Base-by-base conservation (phyloP, 1,284 basidiomycete genomes). In the Microbotryum silenes-acaulis region DNA sequence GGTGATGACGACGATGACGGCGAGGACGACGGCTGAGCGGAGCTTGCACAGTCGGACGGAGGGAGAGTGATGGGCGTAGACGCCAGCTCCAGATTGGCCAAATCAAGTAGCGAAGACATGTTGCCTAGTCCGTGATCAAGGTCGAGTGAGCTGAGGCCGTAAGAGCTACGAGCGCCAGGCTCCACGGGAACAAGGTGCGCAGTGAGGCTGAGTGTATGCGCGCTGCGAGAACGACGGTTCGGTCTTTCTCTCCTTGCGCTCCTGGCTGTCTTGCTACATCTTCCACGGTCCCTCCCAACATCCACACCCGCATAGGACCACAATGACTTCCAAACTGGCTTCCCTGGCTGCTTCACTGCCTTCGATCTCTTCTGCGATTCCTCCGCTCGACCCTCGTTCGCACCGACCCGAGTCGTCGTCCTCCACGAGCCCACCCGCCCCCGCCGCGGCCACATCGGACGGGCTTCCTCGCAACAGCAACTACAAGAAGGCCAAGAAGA, bases 1-100 rank as follows among this genome's bases (percentile, higher is more conserved):
- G 85, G 81, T 5, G 82, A 2, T 87, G 87, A 1, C 87, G 84
- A 71, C 83, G 83, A 1, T 21, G 33, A 4, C 9, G 31, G 31
- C 31, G 31, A 31, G 31, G 31, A 31, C 20, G n/a, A n/a, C 20
- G 51, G 25, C 25, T 25, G n/a, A 33, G 25, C 33, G n/a, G 25
- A 31, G 21, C 8, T 33, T 53, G 82, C 55, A 85, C 80, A 6
- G 82, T 75, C 62, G 81, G 80, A 59, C 82, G 77, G 63, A 86
- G 85, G 42, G 81, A 77, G 68, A 85, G 68, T 53, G 78, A 82
- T 85, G 84, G 72, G 57, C 56, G 66, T 57, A 54, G 55, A 57
- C 0, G 62, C 58, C 10, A 63, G 54, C 52, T 68, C 64, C 6
- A 66, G 54, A 25, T 68, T 68, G 21, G 49, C 62, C 6, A 31